Percentiles rank a stretch among this genome's conserved stretches.
Conservation (phyloP, 116 monocot genomes). For the Phalaenopsis hybrid region DNA sequence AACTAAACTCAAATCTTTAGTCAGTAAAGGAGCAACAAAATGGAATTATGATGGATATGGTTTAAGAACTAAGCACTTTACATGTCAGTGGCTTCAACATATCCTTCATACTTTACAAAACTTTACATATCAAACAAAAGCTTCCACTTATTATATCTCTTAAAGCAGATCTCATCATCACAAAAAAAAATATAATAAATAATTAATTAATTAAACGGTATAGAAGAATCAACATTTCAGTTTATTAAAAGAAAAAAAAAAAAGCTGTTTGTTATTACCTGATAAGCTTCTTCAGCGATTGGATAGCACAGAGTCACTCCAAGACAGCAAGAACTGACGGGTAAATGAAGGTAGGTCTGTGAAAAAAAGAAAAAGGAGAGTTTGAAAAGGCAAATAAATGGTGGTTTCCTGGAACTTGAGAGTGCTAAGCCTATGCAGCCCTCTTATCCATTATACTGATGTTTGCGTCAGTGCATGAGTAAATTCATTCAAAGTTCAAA, state of each 20-base stretch:
- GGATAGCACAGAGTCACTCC: slow-evolving; percentile 83
- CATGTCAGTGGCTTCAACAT: slow-evolving; percentile 6
- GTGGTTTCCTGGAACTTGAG: not conserved
- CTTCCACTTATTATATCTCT: slow-evolving; percentile 5
- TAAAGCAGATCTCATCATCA: not conserved
- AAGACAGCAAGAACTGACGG: slow-evolving; percentile 82
- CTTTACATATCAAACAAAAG: slow-evolving; percentile 6
- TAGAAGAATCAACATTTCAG: not conserved
- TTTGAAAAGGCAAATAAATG: not conserved
- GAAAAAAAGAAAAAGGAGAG: slow-evolving; percentile 4
- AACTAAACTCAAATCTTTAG: not conserved
- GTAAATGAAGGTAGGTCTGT: slow-evolving; percentile 73
- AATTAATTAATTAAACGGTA: not conserved
- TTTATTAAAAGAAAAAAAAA: not conserved
- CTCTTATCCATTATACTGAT: no score
- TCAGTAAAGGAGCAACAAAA: not conserved
- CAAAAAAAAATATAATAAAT: not conserved
- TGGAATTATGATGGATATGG: not conserved
- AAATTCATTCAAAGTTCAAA: no score
- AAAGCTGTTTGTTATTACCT: not conserved
- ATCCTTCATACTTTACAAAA: not conserved
- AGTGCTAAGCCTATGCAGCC: no score
- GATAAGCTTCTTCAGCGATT: slow-evolving; percentile 28
- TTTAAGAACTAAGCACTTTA: not conserved
- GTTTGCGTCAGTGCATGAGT: no score